Evolutionary conservation across 257 asterid species (phyloP), one percentile per base, ranked within the genome.

Genomic region (Solanum sitiens): DNA sequence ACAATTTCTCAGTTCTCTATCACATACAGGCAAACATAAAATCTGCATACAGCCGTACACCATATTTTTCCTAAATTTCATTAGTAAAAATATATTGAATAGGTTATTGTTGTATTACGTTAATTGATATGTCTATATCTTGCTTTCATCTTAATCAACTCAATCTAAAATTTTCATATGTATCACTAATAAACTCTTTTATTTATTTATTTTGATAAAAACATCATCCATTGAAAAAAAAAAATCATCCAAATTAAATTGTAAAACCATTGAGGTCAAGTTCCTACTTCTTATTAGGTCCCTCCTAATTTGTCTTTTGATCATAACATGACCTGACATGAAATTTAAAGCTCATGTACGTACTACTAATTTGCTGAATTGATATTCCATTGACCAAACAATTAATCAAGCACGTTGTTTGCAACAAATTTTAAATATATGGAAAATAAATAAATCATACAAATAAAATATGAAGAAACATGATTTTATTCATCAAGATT

Each of bases 1-100:
- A 16, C 3, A 53, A 56, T 1, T 4, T 56, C 50, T 35, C n/a
- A 35, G 1, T 35, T 35, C n/a, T n/a, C 32, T 21, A 74, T 23
- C 9, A 0, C n/a, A 30, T 5, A 1, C 0, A n/a, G 0, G n/a
- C n/a, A 11, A 11, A 6, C 7, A 11, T 63, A 63, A 65, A 3
- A 15, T n/a, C 2, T 11, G 2, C 32, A 56, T 56, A 56, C 25
- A 8, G 0, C 0, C n/a, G 25, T 65, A n/a, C 8, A 65, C 3
- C 3, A 5, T 3, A 65, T 1, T 65, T n/a, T 25, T 1, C 8
- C 16, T 2, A 59, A 59, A 8, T 59, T 21, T 59, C 27, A 59
- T 21, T 2, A 8, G 23, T 21, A 21, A 21, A 21, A 65, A 65
- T 65, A 25, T 65, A n/a, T 5, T 25, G 1, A n/a, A n/a, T 65